These are phyloP conservation scores for Plenodomus biglobosus DNA, from an alignment of 2,329 filamentous ascomycete genomes.

Conservation along the genomic window DNA sequence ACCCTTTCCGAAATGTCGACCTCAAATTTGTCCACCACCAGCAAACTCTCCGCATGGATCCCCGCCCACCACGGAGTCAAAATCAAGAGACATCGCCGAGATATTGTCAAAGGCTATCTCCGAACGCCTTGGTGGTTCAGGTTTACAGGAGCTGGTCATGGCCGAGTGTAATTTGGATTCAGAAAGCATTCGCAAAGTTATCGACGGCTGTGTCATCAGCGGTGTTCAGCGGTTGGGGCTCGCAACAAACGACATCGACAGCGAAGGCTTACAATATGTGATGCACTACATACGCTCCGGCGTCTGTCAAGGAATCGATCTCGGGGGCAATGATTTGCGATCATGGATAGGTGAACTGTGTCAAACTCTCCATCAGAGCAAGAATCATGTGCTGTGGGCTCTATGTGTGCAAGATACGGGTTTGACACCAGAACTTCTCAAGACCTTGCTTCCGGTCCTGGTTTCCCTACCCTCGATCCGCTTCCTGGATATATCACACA, in stretches of 20 bases:
- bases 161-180: constrained; percentile 74
- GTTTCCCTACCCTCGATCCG: constrained; percentile 70
- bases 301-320: constrained; percentile 82
- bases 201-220: constrained; percentile 80
- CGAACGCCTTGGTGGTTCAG: constrained; percentile 72
- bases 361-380: constrained; percentile 55
- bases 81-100: constrained; percentile 58
- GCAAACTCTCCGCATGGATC: constrained; percentile 12
- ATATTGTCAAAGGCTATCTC: constrained; percentile 75
- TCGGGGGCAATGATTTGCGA: constrained; percentile 77
- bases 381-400: constrained; percentile 67
- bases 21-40: constrained; percentile 17
- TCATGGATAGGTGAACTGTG: constrained; percentile 51
- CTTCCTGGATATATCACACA: constrained; percentile 92
- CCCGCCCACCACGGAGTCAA: constrained; percentile 11
- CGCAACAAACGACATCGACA: constrained; percentile 76
- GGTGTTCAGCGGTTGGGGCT: constrained; percentile 78
- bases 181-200: constrained; percentile 70
- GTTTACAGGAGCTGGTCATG: constrained; percentile 79
- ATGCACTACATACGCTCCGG: constrained; percentile 73
- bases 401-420: constrained; percentile 86
- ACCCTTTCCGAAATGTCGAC: constrained; percentile 56
- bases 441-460: constrained; percentile 73
- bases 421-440: constrained; percentile 70
- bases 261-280: constrained; percentile 73